A percentile compares a stretch with the other conserved stretches of the same genome.
Conservation (phyloP, 225 moss, liverwort and hornwort species). For the Marchantia polymorpha region DNA sequence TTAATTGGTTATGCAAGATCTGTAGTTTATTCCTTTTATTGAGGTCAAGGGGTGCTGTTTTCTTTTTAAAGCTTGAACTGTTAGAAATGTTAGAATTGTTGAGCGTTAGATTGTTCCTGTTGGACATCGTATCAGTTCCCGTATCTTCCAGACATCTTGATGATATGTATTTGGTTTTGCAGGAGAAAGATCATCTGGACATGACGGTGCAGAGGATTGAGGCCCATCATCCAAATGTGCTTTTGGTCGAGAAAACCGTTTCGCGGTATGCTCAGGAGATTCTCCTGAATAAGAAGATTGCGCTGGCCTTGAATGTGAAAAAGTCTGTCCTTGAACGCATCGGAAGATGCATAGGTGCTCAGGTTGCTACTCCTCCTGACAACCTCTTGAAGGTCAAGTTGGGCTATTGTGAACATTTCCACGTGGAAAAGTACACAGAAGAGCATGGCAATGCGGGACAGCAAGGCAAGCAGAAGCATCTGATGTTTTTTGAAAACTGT, state of each 20-base stretch:
- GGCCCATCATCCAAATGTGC: slow-evolving; percentile 85
- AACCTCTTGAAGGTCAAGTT: slow-evolving; percentile 61
- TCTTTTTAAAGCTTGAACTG: too few relatives aligned
- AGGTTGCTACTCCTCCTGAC: slow-evolving; percentile 81
- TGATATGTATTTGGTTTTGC: slow-evolving; percentile 27
- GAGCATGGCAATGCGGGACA: slow-evolving; percentile 66
- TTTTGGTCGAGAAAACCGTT: slow-evolving; percentile 90
- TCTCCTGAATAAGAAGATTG: slow-evolving; percentile 73
- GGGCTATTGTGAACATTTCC: slow-evolving; percentile 79
- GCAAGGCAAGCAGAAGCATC: slow-evolving; percentile 66
- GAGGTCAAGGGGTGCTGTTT: too few relatives aligned
- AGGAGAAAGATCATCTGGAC: slow-evolving; percentile 90
- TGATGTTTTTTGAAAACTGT: slow-evolving; percentile 97
- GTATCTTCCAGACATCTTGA: neutral
- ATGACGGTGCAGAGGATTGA: slow-evolving; percentile 97
- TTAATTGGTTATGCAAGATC: too few relatives aligned
- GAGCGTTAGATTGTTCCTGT: too few relatives aligned
- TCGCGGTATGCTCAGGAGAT: slow-evolving; percentile 83
- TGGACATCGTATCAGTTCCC: too few relatives aligned
- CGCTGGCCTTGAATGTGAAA: slow-evolving; percentile 87
- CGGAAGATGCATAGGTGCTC: slow-evolving; percentile 81
- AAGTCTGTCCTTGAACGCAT: slow-evolving; percentile 79
- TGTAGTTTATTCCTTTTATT: too few relatives aligned
- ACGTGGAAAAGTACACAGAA: slow-evolving; percentile 84
- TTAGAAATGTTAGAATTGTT: too few relatives aligned